These are phyloP conservation scores for Dactylis glomerata DNA, from an alignment of 176 grass and related monocot genomes.

Conservation along the genomic window DNA sequence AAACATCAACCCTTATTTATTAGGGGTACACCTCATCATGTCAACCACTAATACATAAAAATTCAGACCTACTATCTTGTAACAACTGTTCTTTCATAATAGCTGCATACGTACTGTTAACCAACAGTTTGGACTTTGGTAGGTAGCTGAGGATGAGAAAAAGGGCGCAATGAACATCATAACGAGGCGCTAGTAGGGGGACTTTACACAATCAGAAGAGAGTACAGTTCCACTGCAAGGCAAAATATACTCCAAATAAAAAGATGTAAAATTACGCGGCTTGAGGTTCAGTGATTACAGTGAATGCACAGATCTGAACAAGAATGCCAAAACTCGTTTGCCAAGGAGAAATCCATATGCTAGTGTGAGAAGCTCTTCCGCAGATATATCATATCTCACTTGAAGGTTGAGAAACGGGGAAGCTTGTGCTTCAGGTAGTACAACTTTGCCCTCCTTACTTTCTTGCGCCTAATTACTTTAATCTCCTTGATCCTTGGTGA, in stretches of 20 bases:
- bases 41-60: constrained; percentile 10
- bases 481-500: constrained; percentile 98
- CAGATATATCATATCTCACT: constrained; percentile 49
- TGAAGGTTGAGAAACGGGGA: constrained; percentile 95
- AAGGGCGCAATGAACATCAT: constrained; percentile 8
- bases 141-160: constrained; percentile 10
- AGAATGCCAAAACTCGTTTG: constrained; percentile 13
- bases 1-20: constrained; percentile 7
- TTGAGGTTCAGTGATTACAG: constrained; percentile 30
- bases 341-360: constrained; percentile 28
- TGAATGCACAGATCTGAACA: constrained; percentile 24
- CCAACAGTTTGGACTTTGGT: background rate
- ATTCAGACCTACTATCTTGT: background rate
- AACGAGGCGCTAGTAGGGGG: background rate
- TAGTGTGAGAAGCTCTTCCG: constrained; percentile 13
- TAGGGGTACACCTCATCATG: background rate
- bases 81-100: constrained; percentile 8
- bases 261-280: constrained; percentile 30
- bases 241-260: background rate
- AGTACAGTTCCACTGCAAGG: constrained; percentile 14
- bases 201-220: constrained; percentile 29
- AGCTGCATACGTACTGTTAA: background rate
- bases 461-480: constrained; percentile 86
- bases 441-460: constrained; percentile 94
- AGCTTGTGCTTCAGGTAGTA: constrained; percentile 95